Percentiles rank a stretch among this genome's conserved stretches.
Evolutionary conservation across 257 asterid species (phyloP).

Genomic region (Nemophila menziesii): DNA sequence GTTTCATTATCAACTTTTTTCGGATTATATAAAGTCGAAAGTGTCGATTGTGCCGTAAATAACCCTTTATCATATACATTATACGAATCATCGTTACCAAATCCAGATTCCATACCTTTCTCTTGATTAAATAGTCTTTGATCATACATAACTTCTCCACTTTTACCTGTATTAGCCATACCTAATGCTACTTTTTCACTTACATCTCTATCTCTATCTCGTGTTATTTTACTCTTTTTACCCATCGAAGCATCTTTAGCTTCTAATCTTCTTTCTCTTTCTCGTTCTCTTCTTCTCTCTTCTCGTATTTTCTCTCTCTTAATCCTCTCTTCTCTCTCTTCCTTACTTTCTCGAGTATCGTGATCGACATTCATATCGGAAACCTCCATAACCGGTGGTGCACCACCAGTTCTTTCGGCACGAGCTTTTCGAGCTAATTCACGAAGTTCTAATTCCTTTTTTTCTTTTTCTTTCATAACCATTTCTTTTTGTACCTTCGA

Average conservation of each 20-base stretch:
- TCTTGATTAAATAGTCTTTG: constrained; percentile 85
- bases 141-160: constrained; percentile 78
- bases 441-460: constrained; percentile 68
- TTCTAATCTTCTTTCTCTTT: constrained; percentile 83
- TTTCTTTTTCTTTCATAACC: constrained; percentile 89
- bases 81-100: constrained; percentile 68
- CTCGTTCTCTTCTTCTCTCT: constrained; percentile 80
- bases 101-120: constrained; percentile 89
- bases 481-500: constrained; percentile 88
- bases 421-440: constrained; percentile 86
- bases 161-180: constrained; percentile 55
- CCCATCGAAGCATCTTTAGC: constrained; percentile 88
- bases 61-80: constrained; percentile 75
- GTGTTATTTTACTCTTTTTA: constrained; percentile 74
- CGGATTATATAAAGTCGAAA: constrained; percentile 68
- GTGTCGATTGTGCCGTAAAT: constrained; percentile 57
- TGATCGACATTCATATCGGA: constrained; percentile 46
- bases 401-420: constrained; percentile 65
- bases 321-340: constrained; percentile 53
- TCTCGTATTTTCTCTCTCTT: constrained; percentile 79
- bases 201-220: constrained; percentile 81
- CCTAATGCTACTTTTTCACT: constrained; percentile 90
- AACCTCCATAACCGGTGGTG: constrained; percentile 31
- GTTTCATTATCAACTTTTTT: constrained; percentile 70
- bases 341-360: constrained; percentile 56